These are phyloP conservation scores for Pisolithus orientalis DNA, from an alignment of 768 basidiomycete genomes.

Conservation along the genomic window DNA sequence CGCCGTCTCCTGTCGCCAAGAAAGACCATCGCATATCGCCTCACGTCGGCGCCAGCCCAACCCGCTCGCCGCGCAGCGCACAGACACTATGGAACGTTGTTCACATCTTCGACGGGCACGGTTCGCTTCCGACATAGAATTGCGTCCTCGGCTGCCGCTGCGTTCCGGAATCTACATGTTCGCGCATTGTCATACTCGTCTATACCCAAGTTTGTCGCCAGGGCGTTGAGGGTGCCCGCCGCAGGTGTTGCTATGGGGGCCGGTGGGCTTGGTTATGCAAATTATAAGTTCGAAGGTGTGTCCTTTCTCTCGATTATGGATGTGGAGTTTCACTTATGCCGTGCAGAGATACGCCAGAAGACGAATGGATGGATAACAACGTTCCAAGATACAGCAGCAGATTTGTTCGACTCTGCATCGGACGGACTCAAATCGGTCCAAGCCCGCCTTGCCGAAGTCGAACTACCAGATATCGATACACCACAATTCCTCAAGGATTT, in stretches of 20 bases:
- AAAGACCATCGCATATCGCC: conserved; percentile 50
- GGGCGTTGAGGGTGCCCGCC: conserved; percentile 84
- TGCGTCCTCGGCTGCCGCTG: conserved; percentile 33
- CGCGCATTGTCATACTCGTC: conserved; percentile 81
- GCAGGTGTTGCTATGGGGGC: conserved; percentile 88
- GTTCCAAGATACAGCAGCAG: conserved; percentile 56
- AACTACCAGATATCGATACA: conserved; percentile 50
- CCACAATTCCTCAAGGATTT: conserved; percentile 69
- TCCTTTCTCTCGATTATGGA: conserved; percentile 2
- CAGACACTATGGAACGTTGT: conserved; percentile 52
- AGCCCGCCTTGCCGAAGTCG: conserved; percentile 52
- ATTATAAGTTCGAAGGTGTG: conserved; percentile 94
- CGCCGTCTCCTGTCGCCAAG: conserved; percentile 30
- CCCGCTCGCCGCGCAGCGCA: conserved; percentile 38
- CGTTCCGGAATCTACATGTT: conserved; percentile 60
- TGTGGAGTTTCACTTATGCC: background rate
- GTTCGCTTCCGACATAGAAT: conserved; percentile 44
- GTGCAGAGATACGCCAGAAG: conserved; percentile 63
- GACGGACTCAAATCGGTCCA: conserved; percentile 59
- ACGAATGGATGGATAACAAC: conserved; percentile 61
- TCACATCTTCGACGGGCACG: conserved; percentile 36
- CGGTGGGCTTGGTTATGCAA: conserved; percentile 88
- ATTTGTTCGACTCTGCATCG: conserved; percentile 65
- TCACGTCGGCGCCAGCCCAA: conserved; percentile 23
- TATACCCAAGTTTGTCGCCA: conserved; percentile 81